Evolutionary conservation across 495 filamentous ascomycete species (phyloP), one percentile per base, ranked within the genome.

Genomic region (Lasiosphaeria hispida): DNA sequence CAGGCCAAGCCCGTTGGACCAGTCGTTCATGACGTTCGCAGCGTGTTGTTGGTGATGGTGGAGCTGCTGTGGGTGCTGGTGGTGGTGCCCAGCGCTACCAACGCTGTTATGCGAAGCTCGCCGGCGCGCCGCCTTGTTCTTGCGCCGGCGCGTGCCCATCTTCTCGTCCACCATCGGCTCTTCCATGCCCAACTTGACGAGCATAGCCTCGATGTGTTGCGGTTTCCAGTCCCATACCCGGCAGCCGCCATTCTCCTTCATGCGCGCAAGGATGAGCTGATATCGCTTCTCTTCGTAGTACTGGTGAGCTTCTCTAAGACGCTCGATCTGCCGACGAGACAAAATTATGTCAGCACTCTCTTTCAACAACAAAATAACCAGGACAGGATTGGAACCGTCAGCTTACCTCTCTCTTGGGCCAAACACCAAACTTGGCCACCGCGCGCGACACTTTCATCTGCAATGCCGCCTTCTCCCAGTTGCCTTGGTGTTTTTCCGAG

Each of bases 371-470:
- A 40, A 34, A 15, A 10, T n/a, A 47, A 9, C 7, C 1, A 30
- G 52, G 23, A 30, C 1, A 30, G 52, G 23, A 30, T 30, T 30
- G 23, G 23, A 30, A 30, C 5, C 23, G 23, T 30, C 23, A 5
- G 23, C 72, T 74, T 55, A 80, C 77, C 66, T 80, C 77, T 40
- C 42, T 52, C 17, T 69, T 62, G 11, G 75, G 76, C 77, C 77
- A 80, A 1, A 67, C 64, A 10, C 71, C 75, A 44, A 71, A 75
- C 50, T 74, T 75, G 37, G 75, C 66, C 19, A 78, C 73, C 4
- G 72, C 70, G 10, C 77, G 73, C 8, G 74, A 78, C 23, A 78
- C 68, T 58, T 77, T 78, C 77, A 80, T 79, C 48, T 80, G 77
- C 0, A 80, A 66, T 13, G 70, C 71, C 30, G 76, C 76, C 53